These are phyloP conservation scores for Sordariomycetes sp. DNA, from an alignment of 2,329 filamentous ascomycete genomes.

Conservation along the genomic window DNA sequence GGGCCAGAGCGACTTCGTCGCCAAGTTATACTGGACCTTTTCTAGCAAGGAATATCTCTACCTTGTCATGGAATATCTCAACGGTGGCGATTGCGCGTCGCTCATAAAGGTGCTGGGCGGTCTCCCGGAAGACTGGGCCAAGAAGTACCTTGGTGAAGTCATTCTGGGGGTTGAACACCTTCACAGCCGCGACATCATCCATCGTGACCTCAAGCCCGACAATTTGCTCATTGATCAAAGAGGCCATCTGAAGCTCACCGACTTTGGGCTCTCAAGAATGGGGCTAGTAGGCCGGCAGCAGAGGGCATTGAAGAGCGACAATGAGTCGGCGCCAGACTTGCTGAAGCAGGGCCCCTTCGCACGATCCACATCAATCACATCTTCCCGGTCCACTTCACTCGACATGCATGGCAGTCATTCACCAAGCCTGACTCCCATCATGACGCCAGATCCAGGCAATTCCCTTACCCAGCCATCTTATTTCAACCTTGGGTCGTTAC, in stretches of 20 bases:
- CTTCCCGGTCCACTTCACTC: slow-evolving; percentile 86
- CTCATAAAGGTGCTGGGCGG: slow-evolving; percentile 89
- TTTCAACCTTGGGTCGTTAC: slow-evolving; percentile 57
- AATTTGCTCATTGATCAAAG: slow-evolving; percentile 95
- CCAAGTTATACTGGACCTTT: slow-evolving; percentile 98
- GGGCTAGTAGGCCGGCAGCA: slow-evolving; percentile 94
- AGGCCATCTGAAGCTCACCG: slow-evolving; percentile 90
- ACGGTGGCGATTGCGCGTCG: slow-evolving; percentile 92
- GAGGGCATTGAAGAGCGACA: slow-evolving; percentile 65
- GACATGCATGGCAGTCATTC: slow-evolving; percentile 68
- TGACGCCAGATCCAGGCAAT: slow-evolving; percentile 57
- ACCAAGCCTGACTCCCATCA: slow-evolving; percentile 71
- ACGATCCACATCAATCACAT: slow-evolving; percentile 70
- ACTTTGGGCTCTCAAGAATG: slow-evolving; percentile 96
- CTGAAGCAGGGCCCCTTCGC: slow-evolving; percentile 87
- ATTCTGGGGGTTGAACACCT: slow-evolving; percentile 94
- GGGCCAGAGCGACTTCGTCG: slow-evolving; percentile 96
- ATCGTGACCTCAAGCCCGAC: slow-evolving; percentile 92
- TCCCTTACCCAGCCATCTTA: slow-evolving; percentile 80
- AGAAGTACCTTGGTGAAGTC: slow-evolving; percentile 94
- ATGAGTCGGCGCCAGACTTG: slow-evolving; percentile 81
- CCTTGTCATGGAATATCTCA: slow-evolving; percentile 97
- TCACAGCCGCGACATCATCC: slow-evolving; percentile 87
- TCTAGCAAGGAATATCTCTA: slow-evolving; percentile 99
- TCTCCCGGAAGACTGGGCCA: slow-evolving; percentile 92